Evolutionary conservation across 1,284 basidiomycete genomes (phyloP).

Genomic region (Erythrobasidium hasegawianum): DNA sequence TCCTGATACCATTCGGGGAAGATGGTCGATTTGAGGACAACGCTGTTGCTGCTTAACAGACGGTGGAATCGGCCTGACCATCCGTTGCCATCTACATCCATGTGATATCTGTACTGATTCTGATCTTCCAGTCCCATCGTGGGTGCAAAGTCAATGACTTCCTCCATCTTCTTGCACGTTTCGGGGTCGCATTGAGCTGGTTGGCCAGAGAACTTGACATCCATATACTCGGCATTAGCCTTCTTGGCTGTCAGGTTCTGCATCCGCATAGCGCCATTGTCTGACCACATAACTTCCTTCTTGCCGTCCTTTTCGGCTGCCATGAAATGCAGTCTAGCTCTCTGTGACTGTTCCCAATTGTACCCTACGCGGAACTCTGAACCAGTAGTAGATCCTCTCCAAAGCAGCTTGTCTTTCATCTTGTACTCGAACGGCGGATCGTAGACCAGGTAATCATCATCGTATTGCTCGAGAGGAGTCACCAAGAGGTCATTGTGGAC

Average conservation of each 20-base stretch:
- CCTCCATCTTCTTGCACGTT: conserved; percentile 43
- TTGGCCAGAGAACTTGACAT: conserved; percentile 44
- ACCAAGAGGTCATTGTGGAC: conserved; percentile 47
- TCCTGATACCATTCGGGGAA: conserved; percentile 57
- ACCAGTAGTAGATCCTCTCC: conserved; percentile 47
- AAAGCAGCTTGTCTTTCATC: conserved; percentile 39
- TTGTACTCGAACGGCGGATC: conserved; percentile 45
- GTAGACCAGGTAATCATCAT: conserved; percentile 46
- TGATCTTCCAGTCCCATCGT: conserved; percentile 44
- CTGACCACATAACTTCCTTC: conserved; percentile 39
- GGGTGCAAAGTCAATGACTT: conserved; percentile 38
- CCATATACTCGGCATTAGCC: conserved; percentile 44
- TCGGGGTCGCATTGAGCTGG: conserved; percentile 46
- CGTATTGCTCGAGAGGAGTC: conserved; percentile 48
- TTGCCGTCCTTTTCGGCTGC: conserved; percentile 39
- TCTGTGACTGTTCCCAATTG: conserved; percentile 45
- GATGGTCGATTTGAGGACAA: conserved; percentile 62
- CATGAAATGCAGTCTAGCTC: conserved; percentile 45
- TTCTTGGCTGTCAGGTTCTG: conserved; percentile 32
- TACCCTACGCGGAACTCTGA: conserved; percentile 42
- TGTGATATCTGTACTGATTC: conserved; percentile 50
- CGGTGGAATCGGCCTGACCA: conserved; percentile 51
- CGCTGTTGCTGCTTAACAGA: conserved; percentile 60
- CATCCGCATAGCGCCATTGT: conserved; percentile 29
- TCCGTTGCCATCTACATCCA: conserved; percentile 54